Conservation (phyloP, 805 yeast species). For the Zygosaccharomyces siamensis region DNA sequence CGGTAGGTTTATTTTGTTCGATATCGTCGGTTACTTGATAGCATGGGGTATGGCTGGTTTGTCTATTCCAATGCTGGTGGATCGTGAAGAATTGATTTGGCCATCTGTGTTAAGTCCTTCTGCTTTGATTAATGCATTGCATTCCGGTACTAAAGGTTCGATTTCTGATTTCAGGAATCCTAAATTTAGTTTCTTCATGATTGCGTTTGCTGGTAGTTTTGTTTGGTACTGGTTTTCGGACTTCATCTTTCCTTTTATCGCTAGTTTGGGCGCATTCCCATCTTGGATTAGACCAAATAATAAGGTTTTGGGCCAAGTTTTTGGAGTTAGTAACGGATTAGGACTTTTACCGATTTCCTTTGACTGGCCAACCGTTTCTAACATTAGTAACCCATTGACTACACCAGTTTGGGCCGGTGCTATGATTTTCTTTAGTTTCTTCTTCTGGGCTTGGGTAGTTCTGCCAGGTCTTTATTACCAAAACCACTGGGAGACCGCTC, state of each 20-base stretch:
- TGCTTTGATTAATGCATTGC: conserved; percentile 19
- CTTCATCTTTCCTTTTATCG: conserved; percentile 53
- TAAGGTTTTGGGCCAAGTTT: conserved; percentile 39
- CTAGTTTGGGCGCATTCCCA: conserved; percentile 45
- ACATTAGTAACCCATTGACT: conserved; percentile 57
- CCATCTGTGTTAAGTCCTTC: conserved; percentile 58
- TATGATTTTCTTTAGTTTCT: conserved; percentile 44
- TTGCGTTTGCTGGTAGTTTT: conserved; percentile 39
- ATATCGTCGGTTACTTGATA: conserved; percentile 47
- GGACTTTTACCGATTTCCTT: conserved; percentile 64
- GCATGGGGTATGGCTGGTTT: conserved; percentile 69
- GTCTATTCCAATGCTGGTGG: conserved; percentile 52
- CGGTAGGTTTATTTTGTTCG: conserved; percentile 52
- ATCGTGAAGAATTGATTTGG: conserved; percentile 67
- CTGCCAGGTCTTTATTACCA: conserved; percentile 50
- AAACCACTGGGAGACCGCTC: conserved; percentile 55
- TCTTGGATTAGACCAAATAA: conserved; percentile 27
- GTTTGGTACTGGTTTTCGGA: conserved; percentile 57
- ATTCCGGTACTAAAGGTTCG: conserved; percentile 14
- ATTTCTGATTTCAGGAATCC: conserved; percentile 61
- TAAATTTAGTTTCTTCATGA: conserved; percentile 45
- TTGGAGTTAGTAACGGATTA: conserved; percentile 58
- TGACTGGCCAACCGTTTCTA: conserved; percentile 47
- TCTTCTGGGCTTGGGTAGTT: conserved; percentile 49
- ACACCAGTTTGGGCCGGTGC: conserved; percentile 50